Evolutionary conservation across 768 basidiomycete species (phyloP).

Genomic region (Agaricus sinodeliciosus): DNA sequence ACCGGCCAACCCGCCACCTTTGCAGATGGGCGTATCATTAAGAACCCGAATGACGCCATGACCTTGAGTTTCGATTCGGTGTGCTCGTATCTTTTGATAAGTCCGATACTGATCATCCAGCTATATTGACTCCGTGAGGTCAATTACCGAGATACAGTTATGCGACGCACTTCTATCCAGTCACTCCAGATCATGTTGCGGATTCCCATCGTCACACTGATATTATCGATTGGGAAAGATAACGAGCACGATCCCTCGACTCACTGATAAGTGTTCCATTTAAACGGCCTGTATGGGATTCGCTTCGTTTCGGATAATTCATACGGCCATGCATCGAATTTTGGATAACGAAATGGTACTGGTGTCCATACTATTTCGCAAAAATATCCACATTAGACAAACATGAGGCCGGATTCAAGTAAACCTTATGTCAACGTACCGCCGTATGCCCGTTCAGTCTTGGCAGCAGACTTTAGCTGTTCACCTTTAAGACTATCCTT

Average conservation of each 20-base stretch:
- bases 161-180: conserved; percentile 60
- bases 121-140: conserved; percentile 21
- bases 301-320: conserved; percentile 41
- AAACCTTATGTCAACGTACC: not conserved
- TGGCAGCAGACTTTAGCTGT: not conserved
- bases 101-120: conserved; percentile 50
- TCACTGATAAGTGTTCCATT: conserved; percentile 57
- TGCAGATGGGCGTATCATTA: conserved; percentile 32
- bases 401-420: conserved; percentile 5
- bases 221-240: not conserved
- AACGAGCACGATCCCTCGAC: conserved; percentile 16
- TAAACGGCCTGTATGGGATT: conserved; percentile 61
- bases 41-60: conserved; percentile 41
- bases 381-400: conserved; percentile 2
- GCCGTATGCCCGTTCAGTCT: not conserved
- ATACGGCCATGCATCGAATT: conserved; percentile 32
- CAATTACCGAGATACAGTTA: not conserved
- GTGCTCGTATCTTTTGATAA: conserved; percentile 53
- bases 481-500: not conserved
- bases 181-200: conserved; percentile 61
- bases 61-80: conserved; percentile 48
- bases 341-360: conserved; percentile 44
- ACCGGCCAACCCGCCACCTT: conserved; percentile 35
- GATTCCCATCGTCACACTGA: conserved; percentile 65
- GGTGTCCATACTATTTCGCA: conserved; percentile 44